Conservation (phyloP, 768 basidiomycete species). For the Suillus occidentalis region DNA sequence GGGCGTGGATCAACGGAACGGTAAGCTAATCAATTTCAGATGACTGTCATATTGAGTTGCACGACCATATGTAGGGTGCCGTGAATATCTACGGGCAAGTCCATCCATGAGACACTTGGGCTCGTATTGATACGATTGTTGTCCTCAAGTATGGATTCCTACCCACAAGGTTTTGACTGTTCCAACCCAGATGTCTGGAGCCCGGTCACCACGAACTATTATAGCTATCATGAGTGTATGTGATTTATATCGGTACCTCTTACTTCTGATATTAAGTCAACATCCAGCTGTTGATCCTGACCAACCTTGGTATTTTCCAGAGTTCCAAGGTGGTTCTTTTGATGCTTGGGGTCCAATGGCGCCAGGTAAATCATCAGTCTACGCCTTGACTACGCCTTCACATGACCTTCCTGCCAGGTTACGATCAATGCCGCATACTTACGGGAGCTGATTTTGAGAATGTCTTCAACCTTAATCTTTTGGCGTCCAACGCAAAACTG, state of each 20-base stretch:
- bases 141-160: conserved; percentile 54
- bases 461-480: conserved; percentile 76
- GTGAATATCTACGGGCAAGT: conserved; percentile 74
- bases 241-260: conserved; percentile 23
- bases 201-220: conserved; percentile 62
- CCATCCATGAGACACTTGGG: not conserved
- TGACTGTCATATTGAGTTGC: not conserved
- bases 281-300: conserved; percentile 36
- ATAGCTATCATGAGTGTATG: conserved; percentile 55
- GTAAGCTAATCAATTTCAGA: conserved; percentile 33
- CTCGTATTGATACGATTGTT: not conserved
- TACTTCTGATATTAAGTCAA: conserved; percentile 2
- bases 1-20: conserved; percentile 71
- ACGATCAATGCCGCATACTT: conserved; percentile 59
- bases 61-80: conserved; percentile 46
- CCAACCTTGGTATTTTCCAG: conserved; percentile 73
- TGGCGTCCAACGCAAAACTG: conserved; percentile 80
- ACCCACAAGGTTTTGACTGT: conserved; percentile 82
- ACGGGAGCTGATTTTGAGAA: conserved; percentile 75
- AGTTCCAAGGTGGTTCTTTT: conserved; percentile 75
- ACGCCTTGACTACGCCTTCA: conserved; percentile 6
- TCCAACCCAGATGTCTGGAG: conserved; percentile 69
- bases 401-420: conserved; percentile 40
- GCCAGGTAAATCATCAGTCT: conserved; percentile 44
- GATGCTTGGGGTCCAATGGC: conserved; percentile 81